phyloP scores from a whole-genome alignment of 176 grass and related monocot species.

The Triticum monococcum region DNA sequence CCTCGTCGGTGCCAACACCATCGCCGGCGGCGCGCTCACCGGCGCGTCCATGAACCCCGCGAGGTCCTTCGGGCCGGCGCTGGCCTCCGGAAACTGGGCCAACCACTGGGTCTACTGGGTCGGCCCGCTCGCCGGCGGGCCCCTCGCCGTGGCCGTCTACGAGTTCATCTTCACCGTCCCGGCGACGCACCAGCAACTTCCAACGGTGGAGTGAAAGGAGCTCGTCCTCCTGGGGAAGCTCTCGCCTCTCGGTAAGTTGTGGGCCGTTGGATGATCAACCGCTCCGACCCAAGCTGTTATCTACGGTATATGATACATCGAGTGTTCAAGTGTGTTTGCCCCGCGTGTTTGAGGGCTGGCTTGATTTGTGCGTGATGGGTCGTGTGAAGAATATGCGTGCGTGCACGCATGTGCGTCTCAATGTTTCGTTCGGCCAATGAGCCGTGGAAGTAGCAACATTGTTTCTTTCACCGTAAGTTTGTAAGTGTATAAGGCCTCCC shows the following conservation, averaged over 20 bases:
- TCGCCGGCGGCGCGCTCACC: slow-evolving; percentile 70
- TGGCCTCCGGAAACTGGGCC: slow-evolving; percentile 56
- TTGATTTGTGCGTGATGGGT: neutral
- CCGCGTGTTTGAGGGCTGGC: neutral
- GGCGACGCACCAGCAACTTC: slow-evolving; percentile 40
- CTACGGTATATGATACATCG: neutral
- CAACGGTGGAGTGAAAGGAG: slow-evolving; percentile 37
- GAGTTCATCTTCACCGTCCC: slow-evolving; percentile 50
- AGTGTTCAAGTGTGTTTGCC: neutral
- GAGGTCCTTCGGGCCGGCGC: slow-evolving; percentile 73
- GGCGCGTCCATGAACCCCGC: slow-evolving; percentile 98
- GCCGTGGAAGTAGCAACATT: neutral
- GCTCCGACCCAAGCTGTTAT: neutral
- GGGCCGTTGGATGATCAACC: slow-evolving; percentile 13
- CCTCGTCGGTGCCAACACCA: slow-evolving; percentile 76
- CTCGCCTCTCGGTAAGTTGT: neutral
- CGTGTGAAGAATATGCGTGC: neutral
- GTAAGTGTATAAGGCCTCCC: neutral
- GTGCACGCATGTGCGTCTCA: slow-evolving; percentile 9
- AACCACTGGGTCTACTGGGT: slow-evolving; percentile 98
- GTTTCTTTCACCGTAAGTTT: neutral
- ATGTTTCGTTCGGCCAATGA: neutral
- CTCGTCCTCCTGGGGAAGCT: neutral
- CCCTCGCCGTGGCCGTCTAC: slow-evolving; percentile 58
- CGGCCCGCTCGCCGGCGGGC: slow-evolving; percentile 68